Conservation (phyloP, 1,139 yeast species). For the Candida mesenterica region DNA sequence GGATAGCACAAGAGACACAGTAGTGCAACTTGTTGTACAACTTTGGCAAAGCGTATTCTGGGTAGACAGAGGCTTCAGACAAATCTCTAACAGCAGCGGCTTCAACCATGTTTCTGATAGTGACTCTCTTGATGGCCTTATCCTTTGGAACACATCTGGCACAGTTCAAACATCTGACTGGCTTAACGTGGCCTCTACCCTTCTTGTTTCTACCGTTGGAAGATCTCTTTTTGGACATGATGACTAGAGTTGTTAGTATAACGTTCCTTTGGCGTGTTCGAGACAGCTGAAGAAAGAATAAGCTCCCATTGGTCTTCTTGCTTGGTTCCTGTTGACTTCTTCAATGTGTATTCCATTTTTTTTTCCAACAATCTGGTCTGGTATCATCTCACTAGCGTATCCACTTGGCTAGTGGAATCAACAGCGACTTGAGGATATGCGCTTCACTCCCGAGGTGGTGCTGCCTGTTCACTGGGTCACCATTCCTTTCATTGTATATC, state of each 20-base stretch:
- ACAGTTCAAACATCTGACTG: conserved; percentile 99
- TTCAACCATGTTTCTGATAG: conserved; percentile 99
- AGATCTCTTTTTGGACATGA: conserved; percentile 99
- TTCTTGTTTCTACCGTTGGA: conserved; percentile 99
- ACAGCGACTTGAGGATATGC: too few species aligned
- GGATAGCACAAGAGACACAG: conserved; percentile 99
- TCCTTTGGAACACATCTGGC: conserved; percentile 99
- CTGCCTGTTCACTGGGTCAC: too few species aligned
- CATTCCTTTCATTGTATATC: too few species aligned
- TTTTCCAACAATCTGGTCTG: too few species aligned
- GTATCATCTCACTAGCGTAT: too few species aligned
- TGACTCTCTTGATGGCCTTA: conserved; percentile 99
- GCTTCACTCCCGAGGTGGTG: too few species aligned
- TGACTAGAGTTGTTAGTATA: conserved; percentile 35
- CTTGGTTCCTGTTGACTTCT: background rate
- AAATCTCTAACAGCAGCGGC: conserved; percentile 99
- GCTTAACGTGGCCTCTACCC: conserved; percentile 99
- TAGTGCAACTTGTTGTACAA: conserved; percentile 99
- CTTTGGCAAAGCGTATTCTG: conserved; percentile 99
- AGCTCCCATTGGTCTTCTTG: background rate
- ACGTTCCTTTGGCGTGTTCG: too few species aligned
- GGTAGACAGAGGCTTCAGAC: conserved; percentile 98
- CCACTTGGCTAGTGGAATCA: too few species aligned
- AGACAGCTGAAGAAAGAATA: too few species aligned
- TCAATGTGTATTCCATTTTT: too few species aligned